phyloP scores from a whole-genome alignment of 2,329 filamentous ascomycete species.

The Neonectria neomacrospora region DNA sequence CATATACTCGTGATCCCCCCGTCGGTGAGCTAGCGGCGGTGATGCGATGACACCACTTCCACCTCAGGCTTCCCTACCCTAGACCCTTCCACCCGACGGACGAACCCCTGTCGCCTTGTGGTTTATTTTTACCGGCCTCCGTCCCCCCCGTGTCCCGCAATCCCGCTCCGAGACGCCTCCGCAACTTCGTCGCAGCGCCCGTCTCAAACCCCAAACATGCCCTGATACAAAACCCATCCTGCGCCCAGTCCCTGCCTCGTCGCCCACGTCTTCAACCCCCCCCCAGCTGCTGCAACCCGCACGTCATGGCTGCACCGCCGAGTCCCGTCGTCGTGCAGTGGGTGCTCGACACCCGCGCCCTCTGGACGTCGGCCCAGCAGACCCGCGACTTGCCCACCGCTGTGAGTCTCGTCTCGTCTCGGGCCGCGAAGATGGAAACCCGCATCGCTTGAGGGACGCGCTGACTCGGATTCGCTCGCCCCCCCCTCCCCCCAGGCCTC shows the following conservation, averaged over 20 bases:
- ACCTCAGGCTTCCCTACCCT: not conserved
- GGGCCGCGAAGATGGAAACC: not conserved
- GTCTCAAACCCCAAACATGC: conserved; percentile 8
- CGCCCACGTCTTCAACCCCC: not conserved
- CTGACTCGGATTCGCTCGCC: not conserved
- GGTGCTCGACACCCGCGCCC: conserved; percentile 68
- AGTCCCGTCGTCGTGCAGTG: conserved; percentile 62
- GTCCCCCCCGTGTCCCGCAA: not conserved
- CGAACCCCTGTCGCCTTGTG: not conserved
- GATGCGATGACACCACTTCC: not conserved
- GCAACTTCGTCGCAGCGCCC: conserved; percentile 8
- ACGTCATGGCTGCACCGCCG: conserved; percentile 1
- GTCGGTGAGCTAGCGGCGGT: not conserved
- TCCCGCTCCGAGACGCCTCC: conserved; percentile 16
- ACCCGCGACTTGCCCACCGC: conserved; percentile 60
- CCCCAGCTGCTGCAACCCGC: not conserved
- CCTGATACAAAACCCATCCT: not conserved
- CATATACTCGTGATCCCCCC: conserved; percentile 16
- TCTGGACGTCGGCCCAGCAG: conserved; percentile 65
- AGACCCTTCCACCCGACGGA: not conserved
- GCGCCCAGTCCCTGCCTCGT: conserved; percentile 4
- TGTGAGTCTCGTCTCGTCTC: conserved; percentile 49
- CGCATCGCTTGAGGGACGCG: not conserved
- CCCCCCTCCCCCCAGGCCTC: conserved; percentile 56
- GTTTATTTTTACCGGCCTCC: too few relatives aligned